Conservation (phyloP, 1,139 yeast genomes). For the Blastobotrys indianensis region DNA sequence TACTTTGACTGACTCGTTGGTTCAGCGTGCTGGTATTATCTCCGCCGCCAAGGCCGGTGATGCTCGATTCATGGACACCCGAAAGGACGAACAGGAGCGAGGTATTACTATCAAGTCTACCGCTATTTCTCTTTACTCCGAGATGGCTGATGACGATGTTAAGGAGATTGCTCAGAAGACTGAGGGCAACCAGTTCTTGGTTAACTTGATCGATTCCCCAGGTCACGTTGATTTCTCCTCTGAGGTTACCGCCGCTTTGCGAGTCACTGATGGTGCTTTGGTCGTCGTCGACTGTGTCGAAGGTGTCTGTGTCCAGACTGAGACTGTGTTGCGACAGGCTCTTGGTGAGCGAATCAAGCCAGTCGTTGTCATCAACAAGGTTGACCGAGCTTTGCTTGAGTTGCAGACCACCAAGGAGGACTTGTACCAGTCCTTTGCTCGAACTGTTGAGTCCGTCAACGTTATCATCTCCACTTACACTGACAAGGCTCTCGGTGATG, state of each 20-base stretch:
- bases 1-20: constrained; percentile 97
- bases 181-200: constrained; percentile 88
- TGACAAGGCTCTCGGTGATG: constrained; percentile 89
- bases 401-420: constrained; percentile 99
- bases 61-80: constrained; percentile 99
- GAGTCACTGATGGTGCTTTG: constrained; percentile 99
- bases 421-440: constrained; percentile 94
- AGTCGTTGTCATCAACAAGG: constrained; percentile 97
- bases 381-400: constrained; percentile 98
- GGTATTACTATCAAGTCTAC: constrained; percentile 99
- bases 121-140: constrained; percentile 93
- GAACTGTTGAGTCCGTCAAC: constrained; percentile 99
- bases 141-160: constrained; percentile 83
- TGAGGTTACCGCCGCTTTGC: constrained; percentile 99
- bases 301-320: constrained; percentile 99
- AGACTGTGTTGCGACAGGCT: constrained; percentile 98
- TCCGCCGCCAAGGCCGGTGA: constrained; percentile 99
- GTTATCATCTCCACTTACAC: constrained; percentile 94
- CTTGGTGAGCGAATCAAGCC: constrained; percentile 99
- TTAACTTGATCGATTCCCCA: constrained; percentile 98
- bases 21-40: constrained; percentile 98
- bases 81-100: constrained; percentile 99
- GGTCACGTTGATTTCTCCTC: constrained; percentile 99
- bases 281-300: constrained; percentile 99
- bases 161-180: constrained; percentile 96